Evolutionary conservation across 495 filamentous ascomycete genomes (phyloP), one percentile per base, ranked within the genome.

Genomic region (Bryoglossum gracile): DNA sequence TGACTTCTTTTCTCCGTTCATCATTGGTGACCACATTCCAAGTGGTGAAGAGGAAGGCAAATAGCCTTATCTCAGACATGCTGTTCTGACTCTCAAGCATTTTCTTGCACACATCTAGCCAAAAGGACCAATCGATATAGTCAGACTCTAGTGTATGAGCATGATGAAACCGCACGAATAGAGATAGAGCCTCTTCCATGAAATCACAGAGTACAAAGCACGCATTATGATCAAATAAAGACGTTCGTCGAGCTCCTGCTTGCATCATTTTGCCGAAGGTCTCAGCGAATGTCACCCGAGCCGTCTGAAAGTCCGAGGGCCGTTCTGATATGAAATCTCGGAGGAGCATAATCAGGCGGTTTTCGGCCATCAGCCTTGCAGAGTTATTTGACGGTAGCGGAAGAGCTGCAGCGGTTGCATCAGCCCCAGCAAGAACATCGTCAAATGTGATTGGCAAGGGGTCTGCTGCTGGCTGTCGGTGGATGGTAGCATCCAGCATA

Each of bases 131-230:
- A 63, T 95, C 87, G 40, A 81, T 66, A 50, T 63, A 62, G 40
- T 63, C 57, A 1, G 50, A 50, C 28, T 59, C 49, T 26, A 68
- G 65, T 8, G 21, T 17, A 1, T 47, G 55, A 50, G 57, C 38
- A 64, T 65, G n/a, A 63, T 62, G 16, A 51, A 61, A 33, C 68
- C 71, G 56, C 26, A 86, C 68, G 9, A 73, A 70, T 10, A 58
- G 62, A 19, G 63, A 50, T 32, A 82, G 51, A 4, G 71, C 63
- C 61, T 97, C 89, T 61, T 97, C 89, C 23, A 95, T 71, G 49
- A 97, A 89, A 60, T 97, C 92, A 66, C 89, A 94, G 17, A 97
- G 72, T 19, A 88, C 81, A 58, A 92, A 95, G 62, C 92, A 96
- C 13, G 89, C 87, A 65, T 82, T 83, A 52, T 91, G 85, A 59